Evolutionary conservation across 345 rosid species (phyloP).

Genomic region (Eucalyptus coolabah): DNA sequence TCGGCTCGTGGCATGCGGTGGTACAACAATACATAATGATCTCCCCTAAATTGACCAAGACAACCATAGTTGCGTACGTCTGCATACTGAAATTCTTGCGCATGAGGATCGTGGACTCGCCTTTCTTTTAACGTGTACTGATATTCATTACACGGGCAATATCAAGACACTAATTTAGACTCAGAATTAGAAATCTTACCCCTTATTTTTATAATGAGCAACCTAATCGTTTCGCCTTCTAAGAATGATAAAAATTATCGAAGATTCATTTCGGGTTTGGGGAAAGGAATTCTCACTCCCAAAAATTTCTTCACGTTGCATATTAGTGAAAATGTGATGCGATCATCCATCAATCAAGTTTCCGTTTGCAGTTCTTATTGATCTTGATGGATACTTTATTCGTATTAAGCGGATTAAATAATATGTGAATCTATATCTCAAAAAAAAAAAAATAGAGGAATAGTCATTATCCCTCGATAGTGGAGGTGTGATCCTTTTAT

Average conservation of each 20-base stretch:
- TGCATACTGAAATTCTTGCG: neutral
- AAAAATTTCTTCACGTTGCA: neutral
- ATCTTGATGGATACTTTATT: neutral
- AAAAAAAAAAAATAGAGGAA: neutral
- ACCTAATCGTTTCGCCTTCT: neutral
- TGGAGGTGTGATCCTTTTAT: neutral
- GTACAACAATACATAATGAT: neutral
- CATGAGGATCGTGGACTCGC: neutral
- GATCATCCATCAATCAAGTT: neutral
- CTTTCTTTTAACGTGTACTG: neutral
- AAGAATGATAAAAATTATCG: neutral
- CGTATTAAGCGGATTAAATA: rapidly evolving
- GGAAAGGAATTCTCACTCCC: neutral
- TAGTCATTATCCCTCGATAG: neutral
- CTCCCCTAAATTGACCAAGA: neutral
- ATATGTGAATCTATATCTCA: neutral
- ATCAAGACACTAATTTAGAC: rapidly evolving
- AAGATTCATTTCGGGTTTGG: rapidly evolving
- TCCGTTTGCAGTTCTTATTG: neutral
- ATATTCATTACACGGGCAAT: rapidly evolving
- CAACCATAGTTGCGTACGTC: neutral
- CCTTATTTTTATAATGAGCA: neutral
- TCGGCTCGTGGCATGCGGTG: neutral
- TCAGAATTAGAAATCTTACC: rapidly evolving
- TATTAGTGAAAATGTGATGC: rapidly evolving